Base-by-base conservation (phyloP, 2,329 filamentous ascomycete genomes). In the Fusarium sp. region DNA sequence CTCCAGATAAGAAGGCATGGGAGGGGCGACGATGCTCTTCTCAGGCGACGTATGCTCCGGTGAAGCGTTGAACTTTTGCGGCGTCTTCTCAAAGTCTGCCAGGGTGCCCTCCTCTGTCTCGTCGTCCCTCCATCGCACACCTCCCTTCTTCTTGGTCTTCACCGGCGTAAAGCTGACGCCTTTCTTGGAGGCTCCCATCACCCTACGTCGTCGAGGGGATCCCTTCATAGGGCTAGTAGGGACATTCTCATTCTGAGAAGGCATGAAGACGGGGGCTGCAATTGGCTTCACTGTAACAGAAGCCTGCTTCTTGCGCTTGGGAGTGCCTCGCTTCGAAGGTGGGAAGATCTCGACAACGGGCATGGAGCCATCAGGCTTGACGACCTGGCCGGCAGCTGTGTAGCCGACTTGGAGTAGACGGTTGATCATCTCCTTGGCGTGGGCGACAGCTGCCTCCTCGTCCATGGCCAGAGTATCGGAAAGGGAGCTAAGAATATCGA, bases 101-200 rank as follows among this genome's bases (percentile, higher is more conserved):
- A 98, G 80, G 1, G 89, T 88, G 24, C 93, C 93, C 47, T 94
- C 88, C 72, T 96, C 90, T 3, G 89, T 80, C 71, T 86, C 92
- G 70, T 98, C 95, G 70, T 98, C 95, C 56, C 92, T 88, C 95
- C 95, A 99, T 64, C 94, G 87, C 6, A 99, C 94, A 41, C 85
- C 89, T 58, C 93, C 86, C 76, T 92, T 92, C 52, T 88, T 85
- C 9, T 85, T 83, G 75, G 89, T 89, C 77, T 91, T 96, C 61
- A 89, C 88, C 0, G 93, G 92, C 2, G 92, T 93, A 72, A 96
- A 96, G 28, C 87, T 85, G 44, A 97, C 82, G 11, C 88, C 87
- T 77, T 96, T 97, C 59, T 83, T 82, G 24, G 75, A 69, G 59
- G 74, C 75, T 82, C 88, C 70, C 76, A 87, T 65, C 31, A 76